A percentile compares a stretch with the other conserved stretches of the same genome.
phyloP scores from a whole-genome alignment of 345 rosid species.

The Punica granatum region DNA sequence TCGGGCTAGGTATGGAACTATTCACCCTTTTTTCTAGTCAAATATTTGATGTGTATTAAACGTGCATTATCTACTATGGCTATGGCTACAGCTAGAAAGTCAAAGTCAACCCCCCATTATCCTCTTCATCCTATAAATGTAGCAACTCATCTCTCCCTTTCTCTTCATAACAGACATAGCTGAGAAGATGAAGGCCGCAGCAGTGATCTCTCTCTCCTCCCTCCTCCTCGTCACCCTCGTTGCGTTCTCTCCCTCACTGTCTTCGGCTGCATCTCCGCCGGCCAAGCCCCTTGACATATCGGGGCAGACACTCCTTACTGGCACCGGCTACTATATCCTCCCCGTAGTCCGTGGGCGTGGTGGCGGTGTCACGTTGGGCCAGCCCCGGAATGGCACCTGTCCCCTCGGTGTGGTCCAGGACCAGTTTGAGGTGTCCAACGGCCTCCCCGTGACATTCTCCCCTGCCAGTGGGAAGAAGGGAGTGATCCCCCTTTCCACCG shows the following conservation, averaged over 20 bases:
- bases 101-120: no score
- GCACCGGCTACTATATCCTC: conserved; percentile 22
- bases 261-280: conserved; percentile 5
- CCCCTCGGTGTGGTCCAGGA: conserved; percentile 32
- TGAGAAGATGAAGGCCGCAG: neutral
- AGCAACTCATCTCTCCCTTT: no score
- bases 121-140: no score
- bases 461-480: conserved; percentile 22
- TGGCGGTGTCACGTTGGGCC: conserved; percentile 27
- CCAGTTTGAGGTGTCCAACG: conserved; percentile 10
- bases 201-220: neutral
- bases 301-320: conserved; percentile 15
- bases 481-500: conserved; percentile 21
- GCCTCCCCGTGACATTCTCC: conserved; percentile 23
- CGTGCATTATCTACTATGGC: no score
- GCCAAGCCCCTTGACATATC: conserved; percentile 20
- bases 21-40: no score
- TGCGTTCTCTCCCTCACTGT: conserved; percentile 12
- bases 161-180: no score
- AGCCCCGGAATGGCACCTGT: conserved; percentile 17
- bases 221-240: neutral
- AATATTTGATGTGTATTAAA: no score
- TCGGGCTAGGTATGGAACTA: no score
- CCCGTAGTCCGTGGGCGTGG: conserved; percentile 26
- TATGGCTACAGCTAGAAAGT: no score